phyloP scores from a whole-genome alignment of 2,329 filamentous ascomycete species.

The Torrubiellomyces zombiae region DNA sequence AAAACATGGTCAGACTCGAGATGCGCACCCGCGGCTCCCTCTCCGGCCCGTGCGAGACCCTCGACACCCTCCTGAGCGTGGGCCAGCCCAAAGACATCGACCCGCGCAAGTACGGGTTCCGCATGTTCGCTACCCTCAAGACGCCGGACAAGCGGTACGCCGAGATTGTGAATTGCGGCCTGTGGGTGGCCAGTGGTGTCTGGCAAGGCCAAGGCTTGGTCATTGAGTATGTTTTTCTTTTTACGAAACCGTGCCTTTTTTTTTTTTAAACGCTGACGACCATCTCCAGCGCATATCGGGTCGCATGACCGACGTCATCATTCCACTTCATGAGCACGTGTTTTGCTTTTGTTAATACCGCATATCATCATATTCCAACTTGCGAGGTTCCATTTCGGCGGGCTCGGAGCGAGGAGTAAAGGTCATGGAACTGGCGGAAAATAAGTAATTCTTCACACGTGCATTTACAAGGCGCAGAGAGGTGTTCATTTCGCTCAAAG shows the following conservation, averaged over 20 bases:
- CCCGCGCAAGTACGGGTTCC: constrained; percentile 28
- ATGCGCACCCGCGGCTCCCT: constrained; percentile 31
- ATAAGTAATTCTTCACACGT: no score
- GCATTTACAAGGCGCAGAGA: no score
- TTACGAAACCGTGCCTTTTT: no score
- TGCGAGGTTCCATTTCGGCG: no score
- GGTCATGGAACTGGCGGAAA: no score
- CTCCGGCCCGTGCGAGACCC: constrained; percentile 26
- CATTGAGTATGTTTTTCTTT: constrained; percentile 27
- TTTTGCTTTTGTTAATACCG: no score
- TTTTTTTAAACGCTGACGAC: neutral
- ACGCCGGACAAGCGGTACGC: constrained; percentile 31
- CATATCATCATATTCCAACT: no score
- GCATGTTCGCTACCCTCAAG: constrained; percentile 32
- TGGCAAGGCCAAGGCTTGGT: constrained; percentile 27
- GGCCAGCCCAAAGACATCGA: constrained; percentile 21
- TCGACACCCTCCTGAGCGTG: constrained; percentile 22
- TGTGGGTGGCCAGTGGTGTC: constrained; percentile 33
- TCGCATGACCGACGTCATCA: no score
- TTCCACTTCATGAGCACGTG: no score
- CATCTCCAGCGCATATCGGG: constrained; percentile 2
- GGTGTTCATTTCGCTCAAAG: no score
- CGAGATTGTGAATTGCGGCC: constrained; percentile 30
- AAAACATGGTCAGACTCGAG: constrained; percentile 14
- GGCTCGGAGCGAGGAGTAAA: no score